phyloP scores from a whole-genome alignment of 31 red algal species.

The Odonthalia washingtoniensis region DNA sequence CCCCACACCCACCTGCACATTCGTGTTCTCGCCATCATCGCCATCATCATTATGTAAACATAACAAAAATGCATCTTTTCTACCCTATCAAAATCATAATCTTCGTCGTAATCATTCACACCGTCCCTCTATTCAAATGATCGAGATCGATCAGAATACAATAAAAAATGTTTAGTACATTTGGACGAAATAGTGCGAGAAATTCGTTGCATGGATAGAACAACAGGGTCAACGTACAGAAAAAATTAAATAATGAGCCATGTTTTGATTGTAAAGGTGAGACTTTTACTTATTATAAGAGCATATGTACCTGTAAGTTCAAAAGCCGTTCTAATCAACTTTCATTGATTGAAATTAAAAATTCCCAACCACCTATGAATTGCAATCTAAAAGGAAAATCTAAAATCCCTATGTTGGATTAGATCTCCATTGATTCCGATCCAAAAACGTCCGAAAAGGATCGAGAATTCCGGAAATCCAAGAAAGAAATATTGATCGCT shows the following conservation, averaged over 20 bases:
- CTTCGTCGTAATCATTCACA: neutral
- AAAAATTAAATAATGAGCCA: conserved; percentile 69
- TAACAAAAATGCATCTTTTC: neutral
- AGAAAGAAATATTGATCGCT: too few species aligned
- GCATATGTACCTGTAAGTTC: too few species aligned
- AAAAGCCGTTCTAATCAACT: too few species aligned
- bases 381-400: too few species aligned
- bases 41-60: neutral
- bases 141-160: conserved; percentile 56
- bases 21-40: neutral
- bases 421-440: too few species aligned
- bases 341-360: too few species aligned
- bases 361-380: too few species aligned
- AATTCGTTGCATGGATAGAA: conserved; percentile 80
- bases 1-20: conserved; percentile 6
- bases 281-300: conserved; percentile 17
- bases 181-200: conserved; percentile 65
- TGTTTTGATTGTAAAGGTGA: conserved; percentile 80
- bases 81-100: neutral
- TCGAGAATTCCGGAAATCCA: too few species aligned
- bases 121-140: neutral
- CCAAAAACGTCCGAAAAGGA: too few species aligned
- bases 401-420: too few species aligned
- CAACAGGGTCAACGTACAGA: conserved; percentile 76
- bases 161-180: conserved; percentile 30